Conservation (phyloP, 202 grass and related monocot genomes). For the Hordeum pubiflorum region DNA sequence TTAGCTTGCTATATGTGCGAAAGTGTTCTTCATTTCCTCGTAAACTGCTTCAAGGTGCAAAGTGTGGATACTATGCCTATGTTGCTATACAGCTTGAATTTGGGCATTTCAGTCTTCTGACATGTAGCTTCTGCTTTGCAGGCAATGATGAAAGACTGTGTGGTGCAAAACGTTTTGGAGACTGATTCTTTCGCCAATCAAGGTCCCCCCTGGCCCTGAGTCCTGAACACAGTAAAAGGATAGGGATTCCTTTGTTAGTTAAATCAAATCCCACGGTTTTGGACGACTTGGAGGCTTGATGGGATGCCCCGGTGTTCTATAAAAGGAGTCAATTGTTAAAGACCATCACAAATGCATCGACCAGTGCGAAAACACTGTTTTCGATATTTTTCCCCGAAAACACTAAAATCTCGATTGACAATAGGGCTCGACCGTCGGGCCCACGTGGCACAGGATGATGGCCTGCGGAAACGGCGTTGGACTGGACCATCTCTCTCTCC, state of each 20-base stretch:
- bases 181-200: slow-evolving; percentile 46
- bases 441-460: too few relatives aligned
- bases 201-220: slow-evolving; percentile 84
- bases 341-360: too few relatives aligned
- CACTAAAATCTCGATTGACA: too few relatives aligned
- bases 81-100: slow-evolving; percentile 1
- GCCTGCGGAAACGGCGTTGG: too few relatives aligned
- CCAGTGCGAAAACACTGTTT: too few relatives aligned
- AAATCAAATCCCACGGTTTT: too few relatives aligned
- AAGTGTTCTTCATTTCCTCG: background rate
- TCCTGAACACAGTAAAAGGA: slow-evolving; percentile 56
- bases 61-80: background rate
- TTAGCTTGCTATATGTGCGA: background rate
- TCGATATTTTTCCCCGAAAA: too few relatives aligned
- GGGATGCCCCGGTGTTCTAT: too few relatives aligned
- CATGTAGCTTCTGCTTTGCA: slow-evolving; percentile 20
- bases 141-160: slow-evolving; percentile 92
- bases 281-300: too few relatives aligned
- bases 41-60: background rate
- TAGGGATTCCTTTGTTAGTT: background rate
- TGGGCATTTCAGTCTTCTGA: slow-evolving; percentile 17
- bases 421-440: too few relatives aligned
- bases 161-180: slow-evolving; percentile 92
- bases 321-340: too few relatives aligned
- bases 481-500: too few relatives aligned